These are phyloP conservation scores for Scenedesmus sp. DNA, from an alignment of 163 green algal species.

Conservation along the genomic window DNA sequence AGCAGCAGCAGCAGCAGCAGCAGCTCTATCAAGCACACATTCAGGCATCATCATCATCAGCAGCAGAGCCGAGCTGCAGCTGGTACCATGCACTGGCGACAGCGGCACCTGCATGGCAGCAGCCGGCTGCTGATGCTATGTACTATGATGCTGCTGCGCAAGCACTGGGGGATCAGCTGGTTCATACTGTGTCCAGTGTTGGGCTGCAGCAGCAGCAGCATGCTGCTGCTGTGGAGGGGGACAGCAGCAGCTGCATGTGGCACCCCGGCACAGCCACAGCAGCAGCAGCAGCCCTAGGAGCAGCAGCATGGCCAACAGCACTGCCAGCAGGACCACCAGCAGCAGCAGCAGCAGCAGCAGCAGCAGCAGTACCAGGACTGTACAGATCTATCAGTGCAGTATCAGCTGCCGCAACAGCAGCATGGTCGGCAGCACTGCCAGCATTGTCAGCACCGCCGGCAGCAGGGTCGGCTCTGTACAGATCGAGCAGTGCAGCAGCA, in stretches of 20 bases:
- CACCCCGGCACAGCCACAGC: background rate
- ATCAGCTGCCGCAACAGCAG: background rate
- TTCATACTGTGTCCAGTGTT: background rate
- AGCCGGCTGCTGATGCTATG: background rate
- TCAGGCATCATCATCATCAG: background rate
- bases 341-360: background rate
- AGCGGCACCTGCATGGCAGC: background rate
- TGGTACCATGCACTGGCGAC: too few relatives aligned
- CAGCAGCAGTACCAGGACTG: background rate
- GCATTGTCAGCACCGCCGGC: too few relatives aligned
- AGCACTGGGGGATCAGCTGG: background rate
- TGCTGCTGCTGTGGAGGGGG: background rate
- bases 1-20: background rate
- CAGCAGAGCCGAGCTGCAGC: background rate
- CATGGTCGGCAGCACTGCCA: too few relatives aligned
- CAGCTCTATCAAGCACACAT: background rate
- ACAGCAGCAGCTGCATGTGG: background rate
- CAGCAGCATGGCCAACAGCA: background rate
- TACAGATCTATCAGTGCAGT: background rate
- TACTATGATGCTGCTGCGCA: background rate
- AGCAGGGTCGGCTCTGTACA: background rate
- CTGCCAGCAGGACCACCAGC: too few relatives aligned
- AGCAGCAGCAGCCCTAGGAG: background rate
- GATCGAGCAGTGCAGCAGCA: background rate
- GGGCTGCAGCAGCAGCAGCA: background rate